Evolutionary conservation across 1,284 basidiomycete species (phyloP), one percentile per base, ranked within the genome.

Genomic region (Boletellus deceptivus): DNA sequence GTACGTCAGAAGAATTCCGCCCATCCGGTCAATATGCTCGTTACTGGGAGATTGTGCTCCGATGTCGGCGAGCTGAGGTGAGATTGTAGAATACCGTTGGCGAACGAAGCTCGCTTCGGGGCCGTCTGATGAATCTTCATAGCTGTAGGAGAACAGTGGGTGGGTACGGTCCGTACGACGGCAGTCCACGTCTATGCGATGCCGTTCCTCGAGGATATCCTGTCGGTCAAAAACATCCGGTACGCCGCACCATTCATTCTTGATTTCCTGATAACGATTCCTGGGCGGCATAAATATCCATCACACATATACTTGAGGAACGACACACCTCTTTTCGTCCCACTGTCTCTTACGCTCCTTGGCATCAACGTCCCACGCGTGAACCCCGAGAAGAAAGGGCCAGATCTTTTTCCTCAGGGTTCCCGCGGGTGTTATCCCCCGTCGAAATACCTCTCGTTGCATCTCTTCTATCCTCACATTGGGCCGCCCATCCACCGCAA

Each of bases 101-200:
- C 72, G 65, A 36, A 64, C 60, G 18, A 77, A 75, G 59, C 86
- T 83, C 59, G 83, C 82, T 29, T 80, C 75, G 46, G 35, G 27
- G 25, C 55, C 75, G 20, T 59, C 53, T 36, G 60, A 56, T 3
- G 67, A 60, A 35, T 63, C 62, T 22, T 71, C 57, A 18, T 72
- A 69, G 8, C 65, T 60, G 18, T 80, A 78, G 1, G 86, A 79
- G 61, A 97, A 99, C 45, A 97, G 75, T 0, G 91, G 83, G 56
- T 98, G 93, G 16, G 80, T 89, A 16, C 96, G 82, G 69, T 99
- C 97, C n/a, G 97, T 98, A 13, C 97, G 82, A 46, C 96, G 84
- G 63, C 96, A 98, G 65, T 99, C 97, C 46, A 99, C 95, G 63
- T 97, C 88, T 57, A 93, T 92, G 17, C 92, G 83, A 72, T 93